Evolutionary conservation across 225 moss, liverwort and hornwort species (phyloP), one percentile per base, ranked within the genome.

Genomic region (Asterella californica): DNA sequence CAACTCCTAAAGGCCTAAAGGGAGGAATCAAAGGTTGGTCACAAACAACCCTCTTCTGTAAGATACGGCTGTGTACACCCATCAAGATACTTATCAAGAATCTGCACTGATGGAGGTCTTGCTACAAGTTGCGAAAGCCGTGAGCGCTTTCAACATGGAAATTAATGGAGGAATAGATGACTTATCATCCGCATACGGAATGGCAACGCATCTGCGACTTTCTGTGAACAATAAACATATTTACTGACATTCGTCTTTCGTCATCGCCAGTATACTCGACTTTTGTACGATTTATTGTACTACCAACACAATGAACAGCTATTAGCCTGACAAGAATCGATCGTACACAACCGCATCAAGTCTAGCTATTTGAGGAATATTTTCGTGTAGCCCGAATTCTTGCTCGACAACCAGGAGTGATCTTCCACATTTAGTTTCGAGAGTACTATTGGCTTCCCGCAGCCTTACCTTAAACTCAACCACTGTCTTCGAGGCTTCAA

Each of bases 381-480:
- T 45, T 21, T 36, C 10, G 30, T 10, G 38, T 70, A 33, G 0
- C 6, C 65, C 65, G 65, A 37, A 14, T 45, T 38, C 70, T 70
- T 15, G 14, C 67, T 37, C 2, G 1, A 67, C 9, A 69, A 42
- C 0, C 36, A 37, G 22, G 38, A 69, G 22, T 37, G 32, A 38
- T 4, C 10, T 42, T 36, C 22, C 68, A 69, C 18, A 22, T 24
- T 69, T 69, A 4, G 8, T 69, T 37, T 42, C 42, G 4, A 12
- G n/a, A 72, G 10, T 19, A 42, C 21, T 52, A 11, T 9, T 2
- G 22, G 57, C 57, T 57, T 57, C 2, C n/a, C 3, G 65, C 34
- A 57, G 34, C 18, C 81, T 76, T 69, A 97, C 99, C 99, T 95
- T 93, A 81, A 99, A 99, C 78, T 99, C 99, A 76, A 95, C 95